Evolutionary conservation across 2,329 filamentous ascomycete species (phyloP).

Genomic region (Neopestalotiopsis clavispora): DNA sequence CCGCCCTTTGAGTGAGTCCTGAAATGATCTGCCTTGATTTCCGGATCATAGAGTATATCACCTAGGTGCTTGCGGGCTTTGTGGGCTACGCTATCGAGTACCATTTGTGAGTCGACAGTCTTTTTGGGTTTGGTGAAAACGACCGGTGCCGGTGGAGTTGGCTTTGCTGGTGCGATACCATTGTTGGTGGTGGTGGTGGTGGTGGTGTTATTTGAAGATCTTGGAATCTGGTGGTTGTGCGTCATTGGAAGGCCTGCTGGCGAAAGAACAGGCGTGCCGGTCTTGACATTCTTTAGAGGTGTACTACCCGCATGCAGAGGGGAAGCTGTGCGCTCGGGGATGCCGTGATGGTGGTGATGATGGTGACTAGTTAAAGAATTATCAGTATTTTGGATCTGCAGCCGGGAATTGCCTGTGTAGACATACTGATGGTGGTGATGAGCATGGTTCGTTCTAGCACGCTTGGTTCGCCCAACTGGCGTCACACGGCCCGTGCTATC

Average conservation of each 20-base stretch:
- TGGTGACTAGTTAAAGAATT: conserved; percentile 36
- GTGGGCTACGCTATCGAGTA: conserved; percentile 74
- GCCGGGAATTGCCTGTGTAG: background rate
- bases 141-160: conserved; percentile 18
- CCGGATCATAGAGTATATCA: conserved; percentile 79
- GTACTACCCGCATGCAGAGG: conserved; percentile 46
- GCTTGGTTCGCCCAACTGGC: conserved; percentile 63
- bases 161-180: background rate
- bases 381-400: conserved; percentile 29
- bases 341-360: conserved; percentile 65
- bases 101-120: conserved; percentile 69
- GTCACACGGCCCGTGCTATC: conserved; percentile 66
- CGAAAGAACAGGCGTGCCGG: conserved; percentile 48
- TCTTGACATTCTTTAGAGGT: conserved; percentile 57
- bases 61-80: conserved; percentile 81
- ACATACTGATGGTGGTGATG: conserved; percentile 71
- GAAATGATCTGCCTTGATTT: conserved; percentile 59
- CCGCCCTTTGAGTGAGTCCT: conserved; percentile 48
- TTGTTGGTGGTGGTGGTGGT: background rate
- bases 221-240: conserved; percentile 57
- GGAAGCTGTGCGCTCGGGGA: conserved; percentile 49
- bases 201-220: conserved; percentile 17
- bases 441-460: conserved; percentile 64
- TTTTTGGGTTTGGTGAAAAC: conserved; percentile 65
- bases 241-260: conserved; percentile 44